Evolutionary conservation across 2,329 filamentous ascomycete genomes (phyloP).

Genomic region (Ascochyta lentis): DNA sequence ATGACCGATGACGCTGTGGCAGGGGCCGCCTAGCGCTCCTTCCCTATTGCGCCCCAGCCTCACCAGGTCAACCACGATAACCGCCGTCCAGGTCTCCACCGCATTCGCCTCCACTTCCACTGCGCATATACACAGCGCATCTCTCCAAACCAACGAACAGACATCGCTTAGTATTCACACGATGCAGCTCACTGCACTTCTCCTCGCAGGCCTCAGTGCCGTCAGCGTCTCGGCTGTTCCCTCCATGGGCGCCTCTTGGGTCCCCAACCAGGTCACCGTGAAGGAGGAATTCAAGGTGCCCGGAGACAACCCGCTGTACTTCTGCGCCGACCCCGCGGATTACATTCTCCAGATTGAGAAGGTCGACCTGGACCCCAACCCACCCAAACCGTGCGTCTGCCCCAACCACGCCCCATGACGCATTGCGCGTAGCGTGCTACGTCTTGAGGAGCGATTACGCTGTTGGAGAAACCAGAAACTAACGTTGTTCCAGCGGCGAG

Average conservation of each 20-base stretch:
- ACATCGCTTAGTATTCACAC: neutral
- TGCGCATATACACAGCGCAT: constrained; percentile 2
- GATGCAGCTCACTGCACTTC: constrained; percentile 46
- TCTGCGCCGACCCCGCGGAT: constrained; percentile 72
- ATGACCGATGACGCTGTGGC: constrained; percentile 18
- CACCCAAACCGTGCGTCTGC: constrained; percentile 77
- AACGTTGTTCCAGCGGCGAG: constrained; percentile 66
- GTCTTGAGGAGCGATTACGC: neutral
- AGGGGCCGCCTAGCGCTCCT: constrained; percentile 4
- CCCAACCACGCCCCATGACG: neutral
- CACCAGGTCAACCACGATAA: constrained; percentile 10
- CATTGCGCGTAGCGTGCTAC: neutral
- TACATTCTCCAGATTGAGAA: constrained; percentile 78
- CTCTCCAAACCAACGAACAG: neutral
- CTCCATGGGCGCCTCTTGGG: constrained; percentile 46
- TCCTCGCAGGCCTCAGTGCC: constrained; percentile 54
- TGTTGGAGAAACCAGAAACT: neutral
- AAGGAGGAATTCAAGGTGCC: constrained; percentile 70
- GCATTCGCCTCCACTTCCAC: constrained; percentile 1
- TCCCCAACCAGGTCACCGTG: constrained; percentile 57
- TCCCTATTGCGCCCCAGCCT: constrained; percentile 11
- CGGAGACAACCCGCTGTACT: constrained; percentile 83
- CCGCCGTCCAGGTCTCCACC: constrained; percentile 9
- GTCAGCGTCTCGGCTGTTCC: constrained; percentile 54
- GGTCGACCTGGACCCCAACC: constrained; percentile 85